Evolutionary conservation across 2,329 filamentous ascomycete genomes (phyloP), one percentile per base, ranked within the genome.

Genomic region (Chaetomium globosum): DNA sequence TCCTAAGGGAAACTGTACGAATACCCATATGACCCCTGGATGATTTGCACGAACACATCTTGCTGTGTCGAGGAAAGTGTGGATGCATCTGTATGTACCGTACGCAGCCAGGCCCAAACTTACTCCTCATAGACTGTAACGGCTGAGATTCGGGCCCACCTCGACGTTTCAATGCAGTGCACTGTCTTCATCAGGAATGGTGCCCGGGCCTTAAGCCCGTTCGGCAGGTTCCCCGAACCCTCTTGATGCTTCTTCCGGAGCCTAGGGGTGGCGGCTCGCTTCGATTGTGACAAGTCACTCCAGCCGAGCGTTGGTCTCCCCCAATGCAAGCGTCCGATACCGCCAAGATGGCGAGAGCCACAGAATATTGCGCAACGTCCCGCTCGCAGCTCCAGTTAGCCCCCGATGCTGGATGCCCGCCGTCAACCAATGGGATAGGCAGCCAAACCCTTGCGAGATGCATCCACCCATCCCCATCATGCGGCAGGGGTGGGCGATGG

Each of bases 171-270:
- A 55, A 64, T 57, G 21, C 51, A 21, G 62, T 49, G 54, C 56
- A 64, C 49, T 33, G 63, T 66, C 67, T 60, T 67, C 54, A 63
- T 53, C 48, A 61, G 55, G 56, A 67, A 66, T 64, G 51, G 56
- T 65, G 65, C 63, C 63, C 48, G 67, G 61, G 63, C 66, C 68
- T 63, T 65, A 67, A 68, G 66, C 67, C 61, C 63, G 39, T 64
- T 36, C 33, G 9, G 33, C 9, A 36, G 33, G 8, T 12, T 36
- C 33, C 26, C 26, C 26, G 26, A 26, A 26, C 33, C 10, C 33
- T 12, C 33, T 36, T 36, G 9, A 12, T 36, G 3, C 10, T 36
- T 33, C 12, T 43, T 56, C 28, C 31, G 21, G 3, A 3, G n/a
- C 2, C 21, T 28, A 23, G 21, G 4, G 21, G 12, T 28, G 5